phyloP scores from a whole-genome alignment of 768 basidiomycete genomes.

The Boletus eberwhitei region DNA sequence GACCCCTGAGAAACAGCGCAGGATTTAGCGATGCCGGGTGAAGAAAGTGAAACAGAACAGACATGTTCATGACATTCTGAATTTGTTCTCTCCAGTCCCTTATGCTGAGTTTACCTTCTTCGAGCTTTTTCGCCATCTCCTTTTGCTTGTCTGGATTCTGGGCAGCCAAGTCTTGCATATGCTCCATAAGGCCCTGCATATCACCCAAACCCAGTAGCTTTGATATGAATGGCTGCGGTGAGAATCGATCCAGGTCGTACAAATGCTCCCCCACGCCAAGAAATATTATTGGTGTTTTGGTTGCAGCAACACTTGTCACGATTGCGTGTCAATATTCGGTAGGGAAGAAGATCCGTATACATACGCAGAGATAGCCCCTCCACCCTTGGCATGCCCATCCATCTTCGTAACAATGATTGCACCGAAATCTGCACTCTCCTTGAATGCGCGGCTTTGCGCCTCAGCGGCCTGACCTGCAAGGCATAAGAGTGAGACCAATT shows the following conservation, averaged over 20 bases:
- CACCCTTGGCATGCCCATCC: conserved; percentile 99
- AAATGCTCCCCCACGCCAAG: conserved; percentile 97
- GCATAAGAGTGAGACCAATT: neutral
- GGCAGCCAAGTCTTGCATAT: conserved; percentile 93
- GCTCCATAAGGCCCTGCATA: conserved; percentile 95
- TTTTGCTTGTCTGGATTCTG: conserved; percentile 97
- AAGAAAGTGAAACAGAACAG: conserved; percentile 27
- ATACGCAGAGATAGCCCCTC: conserved; percentile 98
- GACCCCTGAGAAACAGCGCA: conserved; percentile 64
- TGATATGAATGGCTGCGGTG: conserved; percentile 95
- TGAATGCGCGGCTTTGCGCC: conserved; percentile 93
- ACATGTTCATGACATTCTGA: conserved; percentile 98
- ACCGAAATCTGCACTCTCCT: conserved; percentile 95
- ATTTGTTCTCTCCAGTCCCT: conserved; percentile 98
- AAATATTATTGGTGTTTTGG: conserved; percentile 98
- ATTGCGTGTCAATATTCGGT: conserved; percentile 5
- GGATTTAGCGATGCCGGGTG: conserved; percentile 5
- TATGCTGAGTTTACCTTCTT: conserved; percentile 95
- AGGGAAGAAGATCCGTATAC: conserved; percentile 29
- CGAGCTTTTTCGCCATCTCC: conserved; percentile 95
- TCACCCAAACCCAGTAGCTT: conserved; percentile 95
- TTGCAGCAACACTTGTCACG: conserved; percentile 83
- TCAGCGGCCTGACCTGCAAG: conserved; percentile 90
- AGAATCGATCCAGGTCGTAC: conserved; percentile 94
- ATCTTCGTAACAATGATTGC: conserved; percentile 99